Evolutionary conservation across 1,284 basidiomycete genomes (phyloP), one percentile per base, ranked within the genome.

Genomic region (Austroboletus niveus): DNA sequence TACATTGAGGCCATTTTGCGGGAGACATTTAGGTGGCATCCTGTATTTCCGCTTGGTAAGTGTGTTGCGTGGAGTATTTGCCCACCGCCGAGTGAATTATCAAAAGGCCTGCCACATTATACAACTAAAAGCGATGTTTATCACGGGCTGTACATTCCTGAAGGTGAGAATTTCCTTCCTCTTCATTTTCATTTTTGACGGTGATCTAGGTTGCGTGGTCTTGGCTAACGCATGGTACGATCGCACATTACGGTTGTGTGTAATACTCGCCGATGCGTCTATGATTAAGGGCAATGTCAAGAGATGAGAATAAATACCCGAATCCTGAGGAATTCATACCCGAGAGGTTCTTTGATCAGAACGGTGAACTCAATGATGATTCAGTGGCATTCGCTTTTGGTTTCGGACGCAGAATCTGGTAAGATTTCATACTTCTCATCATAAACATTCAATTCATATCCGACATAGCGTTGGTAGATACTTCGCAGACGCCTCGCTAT

Each of bases 1-100:
- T 79, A 75, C 47, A 48, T 75, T 5, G 63, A 66, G 4, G 72
- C 70, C 2, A 41, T 76, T 17, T 54, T 79, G 24, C 71, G 73
- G 34, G 77, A 79, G 60, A 73, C 52, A n/a, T 51, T 62, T 59
- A 69, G 69, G 43, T 71, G 68, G 69, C 60, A 65, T 42, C 69
- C 68, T 8, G 67, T 71, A 6, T 59, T 69, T 47, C 66, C 66
- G 5, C 47, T 68, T 45, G 65, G 66, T 57, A 48, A 55, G 58
- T 46, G 35, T 35, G 49, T 17, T 14, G 29, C 8, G 24, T 38
- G 42, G 14, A 42, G 36, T 15, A 8, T 15, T 48, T n/a, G 22
- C 30, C 47, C 39, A 29, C 22, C 6, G 35, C 42, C 55, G 29
- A 52, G 39, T 30, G 12, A 6, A 29, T 32, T 42, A 8, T 42